Base-by-base conservation (phyloP, 495 filamentous ascomycete species). In the Talaromyces trachyspermus region DNA sequence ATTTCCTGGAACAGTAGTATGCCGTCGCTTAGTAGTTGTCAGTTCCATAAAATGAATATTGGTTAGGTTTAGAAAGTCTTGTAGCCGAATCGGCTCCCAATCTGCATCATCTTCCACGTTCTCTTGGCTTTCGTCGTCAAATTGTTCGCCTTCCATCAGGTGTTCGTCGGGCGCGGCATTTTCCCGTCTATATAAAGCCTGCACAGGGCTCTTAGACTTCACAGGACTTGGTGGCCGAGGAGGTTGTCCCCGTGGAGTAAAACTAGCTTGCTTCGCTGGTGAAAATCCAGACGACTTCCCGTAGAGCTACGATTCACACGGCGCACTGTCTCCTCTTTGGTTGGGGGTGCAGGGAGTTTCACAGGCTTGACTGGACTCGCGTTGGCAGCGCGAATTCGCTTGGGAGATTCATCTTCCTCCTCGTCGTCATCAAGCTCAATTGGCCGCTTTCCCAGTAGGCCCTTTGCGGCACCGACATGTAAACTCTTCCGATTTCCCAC, bases 41-140 rank as follows among this genome's bases (percentile, higher is more conserved):
- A 95, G 74, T 57, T 98, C 94, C 84, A 98, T 95, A 66, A 98
- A 98, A 30, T 89, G 86, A 54, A 98, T 95, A 49, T 83, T 88
- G 4, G 92, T 96, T 78, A 95, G 80, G 54, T 95, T 86, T 37
- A 98, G 67, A 65, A 98, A 98, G 29, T 95, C 84, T 55, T 95
- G 86, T 2, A 98, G 71, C 42, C 89, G 83, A 20, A 98, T 89
- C 11, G 80, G 78, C 47, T 87, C 83, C 37, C 73, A 72, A 32
- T 75, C 74, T 8, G 60, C 60, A 8, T 44, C 56, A 8, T 48
- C 10, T 7, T 60, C 57, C 32, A 64, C 56, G 12, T 12, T 39
- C 3, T 39, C 19, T 5, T 41, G 36, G 2, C 49, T 43, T 23
- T 54, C 57, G 39, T 55, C 55, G 23, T 64, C 55, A 14, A 51